Evolutionary conservation across 257 asterid genomes (phyloP).

Genomic region (Solanum sparsipilum): DNA sequence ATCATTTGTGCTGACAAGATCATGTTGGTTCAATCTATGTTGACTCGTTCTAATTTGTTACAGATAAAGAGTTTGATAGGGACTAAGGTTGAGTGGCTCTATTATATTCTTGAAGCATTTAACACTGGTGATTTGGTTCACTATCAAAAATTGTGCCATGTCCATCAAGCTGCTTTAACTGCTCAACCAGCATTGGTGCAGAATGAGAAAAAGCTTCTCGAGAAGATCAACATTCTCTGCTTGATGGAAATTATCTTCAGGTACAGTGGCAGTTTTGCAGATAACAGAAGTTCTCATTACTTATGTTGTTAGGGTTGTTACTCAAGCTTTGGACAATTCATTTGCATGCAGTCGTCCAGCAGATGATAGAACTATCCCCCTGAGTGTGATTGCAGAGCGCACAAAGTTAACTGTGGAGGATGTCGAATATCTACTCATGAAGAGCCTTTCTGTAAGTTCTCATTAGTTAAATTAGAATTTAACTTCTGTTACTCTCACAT

Average conservation of each 20-base stretch:
- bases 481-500: neutral
- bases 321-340: neutral
- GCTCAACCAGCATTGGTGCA: conserved; percentile 84
- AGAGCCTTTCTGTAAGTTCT: conserved; percentile 91
- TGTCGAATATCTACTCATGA: conserved; percentile 90
- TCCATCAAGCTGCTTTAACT: conserved; percentile 70
- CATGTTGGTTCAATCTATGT: neutral
- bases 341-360: conserved; percentile 73
- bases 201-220: conserved; percentile 86
- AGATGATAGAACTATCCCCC: conserved; percentile 90
- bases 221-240: conserved; percentile 91
- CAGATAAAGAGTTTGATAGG: conserved; percentile 74
- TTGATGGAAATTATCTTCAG: conserved; percentile 96
- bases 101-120: conserved; percentile 80
- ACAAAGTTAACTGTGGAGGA: conserved; percentile 88
- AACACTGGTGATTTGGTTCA: conserved; percentile 82
- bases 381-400: conserved; percentile 67
- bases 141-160: conserved; percentile 76
- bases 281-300: neutral
- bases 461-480: neutral
- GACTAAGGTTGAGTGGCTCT: conserved; percentile 87
- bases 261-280: conserved; percentile 16
- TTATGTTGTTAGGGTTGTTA: neutral
- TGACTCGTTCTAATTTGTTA: neutral
- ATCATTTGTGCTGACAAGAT: neutral